Conservation (phyloP, 345 rosid species). For the Syzygium oleosum region DNA sequence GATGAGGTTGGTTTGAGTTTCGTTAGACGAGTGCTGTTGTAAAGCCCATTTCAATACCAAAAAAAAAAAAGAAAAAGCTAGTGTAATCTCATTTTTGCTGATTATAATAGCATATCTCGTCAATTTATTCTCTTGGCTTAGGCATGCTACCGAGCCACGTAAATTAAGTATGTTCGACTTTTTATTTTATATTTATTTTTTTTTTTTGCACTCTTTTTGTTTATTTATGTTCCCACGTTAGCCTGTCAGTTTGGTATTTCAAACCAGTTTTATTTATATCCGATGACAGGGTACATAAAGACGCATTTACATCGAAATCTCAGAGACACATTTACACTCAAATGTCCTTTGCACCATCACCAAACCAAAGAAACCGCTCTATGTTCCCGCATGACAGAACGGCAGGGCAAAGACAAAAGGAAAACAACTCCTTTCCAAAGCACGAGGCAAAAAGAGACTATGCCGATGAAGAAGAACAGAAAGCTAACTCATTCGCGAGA, state of each 20-base stretch:
- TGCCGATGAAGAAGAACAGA: background rate
- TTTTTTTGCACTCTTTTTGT: background rate
- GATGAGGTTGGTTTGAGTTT: too few species aligned
- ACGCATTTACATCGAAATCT: background rate
- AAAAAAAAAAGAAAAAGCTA: too few species aligned
- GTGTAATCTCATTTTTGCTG: too few species aligned
- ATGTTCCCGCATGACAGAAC: background rate
- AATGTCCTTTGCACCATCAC: background rate
- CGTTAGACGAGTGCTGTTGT: too few species aligned
- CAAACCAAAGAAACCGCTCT: background rate
- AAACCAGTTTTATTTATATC: background rate
- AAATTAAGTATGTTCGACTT: too few species aligned
- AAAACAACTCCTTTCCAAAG: background rate
- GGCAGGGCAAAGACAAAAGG: background rate
- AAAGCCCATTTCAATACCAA: too few species aligned
- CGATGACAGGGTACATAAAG: background rate
- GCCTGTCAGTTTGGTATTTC: background rate
- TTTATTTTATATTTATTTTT: too few species aligned
- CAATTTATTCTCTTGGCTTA: too few species aligned
- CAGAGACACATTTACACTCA: background rate
- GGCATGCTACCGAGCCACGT: too few species aligned
- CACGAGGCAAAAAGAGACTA: background rate
- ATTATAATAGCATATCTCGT: too few species aligned
- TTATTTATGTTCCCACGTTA: fast-evolving
- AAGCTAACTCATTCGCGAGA: constrained; percentile 7